Evolutionary conservation across 345 rosid genomes (phyloP), one percentile per base, ranked within the genome.

Genomic region (Ceriops tagal): DNA sequence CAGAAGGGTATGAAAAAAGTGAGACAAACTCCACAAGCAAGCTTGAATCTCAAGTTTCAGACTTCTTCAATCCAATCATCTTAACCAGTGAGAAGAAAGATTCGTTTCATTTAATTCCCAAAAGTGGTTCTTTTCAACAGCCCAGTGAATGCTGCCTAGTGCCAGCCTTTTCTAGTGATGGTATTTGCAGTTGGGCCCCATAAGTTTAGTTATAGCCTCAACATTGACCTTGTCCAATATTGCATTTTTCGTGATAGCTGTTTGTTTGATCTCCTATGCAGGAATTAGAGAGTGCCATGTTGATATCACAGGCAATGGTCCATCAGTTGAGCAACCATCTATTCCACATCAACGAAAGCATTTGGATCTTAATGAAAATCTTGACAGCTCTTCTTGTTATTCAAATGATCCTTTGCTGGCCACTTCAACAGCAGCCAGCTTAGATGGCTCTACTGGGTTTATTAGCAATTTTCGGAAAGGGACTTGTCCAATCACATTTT

Each of bases 321-420:
- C 22, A 37, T 74, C 62, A 9, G n/a, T 78, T 1, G 55, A 65
- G 61, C 78, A 34, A 34, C 71, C 46, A 20, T 30, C 58, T 31
- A 10, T 53, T 68, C 69, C 75, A 16, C 21, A 5, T 69, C 64
- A 66, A 65, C 76, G 43, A 18, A 32, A 66, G 39, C 43, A 19
- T 24, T 11, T 80, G 26, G 86, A 83, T 61, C 90, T 86, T 64
- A 86, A 82, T 57, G 47, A 75, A 71, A 70, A 67, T 82, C 63
- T 66, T 16, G 86, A 78, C 55, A 79, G 77, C 66, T 67, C 67
- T 1, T 70, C 81, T 30, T 76, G 72, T 69, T 58, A 63, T 72
- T 77, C 72, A 20, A 53, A 75, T 31, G 73, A 71, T 77, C 58
- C 43, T 30, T 9, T 22, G 35, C 28, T 60, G 51, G 72, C 47